These are phyloP conservation scores for Aspergillus caelatus DNA, from an alignment of 2,329 filamentous ascomycete species.

Conservation along the genomic window DNA sequence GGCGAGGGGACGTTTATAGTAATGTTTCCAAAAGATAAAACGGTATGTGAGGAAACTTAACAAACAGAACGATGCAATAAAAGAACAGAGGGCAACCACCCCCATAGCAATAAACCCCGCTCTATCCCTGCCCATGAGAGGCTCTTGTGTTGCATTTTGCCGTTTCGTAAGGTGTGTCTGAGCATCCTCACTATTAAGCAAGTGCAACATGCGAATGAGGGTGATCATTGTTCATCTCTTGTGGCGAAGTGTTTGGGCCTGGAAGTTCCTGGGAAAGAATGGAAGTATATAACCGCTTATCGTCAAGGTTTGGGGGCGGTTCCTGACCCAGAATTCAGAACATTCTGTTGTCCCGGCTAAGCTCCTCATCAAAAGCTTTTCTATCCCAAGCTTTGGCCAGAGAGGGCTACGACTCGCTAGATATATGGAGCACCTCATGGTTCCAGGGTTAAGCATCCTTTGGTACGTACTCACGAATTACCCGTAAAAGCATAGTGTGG, in stretches of 20 bases:
- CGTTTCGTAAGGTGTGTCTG: neutral
- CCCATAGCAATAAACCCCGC: slow-evolving; percentile 51
- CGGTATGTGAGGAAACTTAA: slow-evolving; percentile 53
- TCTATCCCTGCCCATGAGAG: slow-evolving; percentile 31
- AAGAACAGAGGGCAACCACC: slow-evolving; percentile 49
- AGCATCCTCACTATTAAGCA: slow-evolving; percentile 6
- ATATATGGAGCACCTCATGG: slow-evolving; percentile 8
- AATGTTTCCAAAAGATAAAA: slow-evolving; percentile 51
- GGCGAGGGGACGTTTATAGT: slow-evolving; percentile 51
- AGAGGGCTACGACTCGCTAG: neutral
- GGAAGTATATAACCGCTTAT: neutral
- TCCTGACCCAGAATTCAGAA: slow-evolving; percentile 1
- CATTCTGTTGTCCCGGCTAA: neutral
- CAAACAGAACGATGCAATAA: slow-evolving; percentile 29
- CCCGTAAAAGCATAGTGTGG: neutral
- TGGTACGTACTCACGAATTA: neutral
- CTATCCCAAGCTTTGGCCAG: neutral
- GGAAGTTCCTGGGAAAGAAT: neutral
- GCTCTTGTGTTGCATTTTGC: slow-evolving; percentile 1
- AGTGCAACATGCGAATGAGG: slow-evolving; percentile 5
- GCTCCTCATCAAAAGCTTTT: slow-evolving; percentile 4
- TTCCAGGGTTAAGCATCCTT: neutral
- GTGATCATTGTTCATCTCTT: slow-evolving; percentile 9
- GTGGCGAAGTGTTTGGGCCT: neutral
- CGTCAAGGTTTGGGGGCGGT: neutral